Evolutionary conservation across 139 green algal species (phyloP).

Genomic region (Volvox africanus): DNA sequence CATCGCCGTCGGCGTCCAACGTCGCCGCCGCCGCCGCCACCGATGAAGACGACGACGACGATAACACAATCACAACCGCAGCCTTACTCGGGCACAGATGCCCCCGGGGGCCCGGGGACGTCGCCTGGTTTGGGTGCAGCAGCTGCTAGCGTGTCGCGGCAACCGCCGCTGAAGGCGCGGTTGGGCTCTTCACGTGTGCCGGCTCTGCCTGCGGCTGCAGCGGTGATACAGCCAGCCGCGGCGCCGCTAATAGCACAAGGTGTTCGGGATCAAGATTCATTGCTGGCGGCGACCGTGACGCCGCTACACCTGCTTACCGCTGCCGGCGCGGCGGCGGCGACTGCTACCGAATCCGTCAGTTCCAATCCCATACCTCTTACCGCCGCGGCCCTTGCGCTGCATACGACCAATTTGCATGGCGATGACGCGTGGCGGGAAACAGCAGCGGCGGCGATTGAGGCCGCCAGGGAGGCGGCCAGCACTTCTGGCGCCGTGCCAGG

Average conservation of each 20-base stretch:
- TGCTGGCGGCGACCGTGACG: too few relatives aligned
- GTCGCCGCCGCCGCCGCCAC: background rate
- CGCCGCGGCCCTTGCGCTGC: background rate
- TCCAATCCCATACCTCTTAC: slow-evolving; percentile 7
- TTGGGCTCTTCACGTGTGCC: background rate
- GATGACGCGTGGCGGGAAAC: background rate
- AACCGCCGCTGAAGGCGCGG: background rate
- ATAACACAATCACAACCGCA: background rate
- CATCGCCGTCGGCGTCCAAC: background rate
- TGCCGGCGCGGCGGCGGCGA: too few relatives aligned
- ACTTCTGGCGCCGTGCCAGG: too few relatives aligned
- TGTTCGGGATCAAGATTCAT: too few relatives aligned
- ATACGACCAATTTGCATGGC: slow-evolving; percentile 3
- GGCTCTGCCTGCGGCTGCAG: background rate
- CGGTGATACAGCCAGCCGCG: background rate
- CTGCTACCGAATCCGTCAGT: background rate
- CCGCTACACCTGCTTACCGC: too few relatives aligned
- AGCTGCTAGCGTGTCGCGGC: background rate
- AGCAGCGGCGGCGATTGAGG: slow-evolving; percentile 17
- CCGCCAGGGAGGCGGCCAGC: background rate
- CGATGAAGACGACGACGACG: background rate
- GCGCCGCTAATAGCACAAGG: background rate
- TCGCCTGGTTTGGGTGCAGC: background rate
- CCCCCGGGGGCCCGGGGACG: too few relatives aligned
- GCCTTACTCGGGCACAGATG: background rate